Base-by-base conservation (phyloP, 1,284 basidiomycete genomes). In the Cystobasidium pallidum region DNA sequence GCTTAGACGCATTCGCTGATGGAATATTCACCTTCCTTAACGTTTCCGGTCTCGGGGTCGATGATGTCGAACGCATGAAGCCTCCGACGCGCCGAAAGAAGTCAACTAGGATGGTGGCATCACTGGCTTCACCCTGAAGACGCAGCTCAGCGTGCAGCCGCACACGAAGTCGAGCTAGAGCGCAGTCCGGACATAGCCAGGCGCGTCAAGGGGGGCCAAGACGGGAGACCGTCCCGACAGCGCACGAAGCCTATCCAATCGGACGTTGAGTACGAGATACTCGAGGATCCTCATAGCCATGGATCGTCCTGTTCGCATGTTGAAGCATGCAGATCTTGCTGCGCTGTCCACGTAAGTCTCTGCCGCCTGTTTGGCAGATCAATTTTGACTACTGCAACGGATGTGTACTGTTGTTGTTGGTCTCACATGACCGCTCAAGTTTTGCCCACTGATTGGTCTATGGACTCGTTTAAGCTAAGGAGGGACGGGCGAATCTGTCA, bases 1-100 rank as follows among this genome's bases (percentile, higher is more conserved):
- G 59, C 61, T 71, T 71, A 36, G 68, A 59, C 24, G 68, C 61
- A 17, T 71, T 71, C 30, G 68, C 68, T 3, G 68, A 71, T 24
- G 59, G 49, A 1, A 55, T 63, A 26, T 57, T 64, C 21, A 54
- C 47, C 45, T 71, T 52, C 30, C 59, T 71, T 32, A 63, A 57
- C 41, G 26, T 71, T n/a, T 45, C 52, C 8, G 68, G 68, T 45
- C 51, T 71, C 4, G 68, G 64, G 36, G 68, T 71, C 17, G 68
- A 71, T 28, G 68, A 71, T 32, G 45, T 32, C 32, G 68, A 71
- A 21, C 68, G 68, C 26, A 45, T 64, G 59, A 51, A 57, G 21
- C 34, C 59, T 11, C n/a, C 28, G 17, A 32, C n/a, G 10, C 28
- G 21, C 21, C 45, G 68, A 13, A 39, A 41, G 26, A 71, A 71